phyloP scores from a whole-genome alignment of 805 yeast genomes.

The Zygotorulaspora sp. region DNA sequence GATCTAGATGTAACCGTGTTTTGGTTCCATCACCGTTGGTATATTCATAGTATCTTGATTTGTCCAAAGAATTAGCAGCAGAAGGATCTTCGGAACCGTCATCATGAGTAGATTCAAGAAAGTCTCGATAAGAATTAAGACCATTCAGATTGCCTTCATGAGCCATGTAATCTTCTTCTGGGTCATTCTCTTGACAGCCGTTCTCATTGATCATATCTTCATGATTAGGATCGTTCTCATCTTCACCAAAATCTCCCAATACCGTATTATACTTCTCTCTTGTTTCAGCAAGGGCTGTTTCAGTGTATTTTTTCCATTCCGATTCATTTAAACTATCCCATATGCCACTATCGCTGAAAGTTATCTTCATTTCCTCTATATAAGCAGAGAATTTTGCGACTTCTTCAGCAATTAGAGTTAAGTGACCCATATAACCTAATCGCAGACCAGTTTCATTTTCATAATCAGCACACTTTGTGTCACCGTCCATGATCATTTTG shows the following conservation, averaged over 20 bases:
- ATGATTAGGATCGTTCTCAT: conserved; percentile 23
- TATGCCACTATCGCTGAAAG: conserved; percentile 26
- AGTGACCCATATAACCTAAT: conserved; percentile 95
- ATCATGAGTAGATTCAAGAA: conserved; percentile 22
- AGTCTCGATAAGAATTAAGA: conserved; percentile 12
- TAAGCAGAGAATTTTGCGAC: conserved; percentile 76
- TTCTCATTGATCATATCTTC: conserved; percentile 34
- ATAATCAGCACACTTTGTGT: conserved; percentile 51
- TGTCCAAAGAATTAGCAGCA: conserved; percentile 28
- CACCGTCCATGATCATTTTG: conserved; percentile 60
- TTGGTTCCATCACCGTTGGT: conserved; percentile 36
- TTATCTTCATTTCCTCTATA: conserved; percentile 35
- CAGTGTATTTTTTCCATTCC: conserved; percentile 77
- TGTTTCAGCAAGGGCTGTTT: conserved; percentile 76
- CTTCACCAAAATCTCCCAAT: conserved; percentile 64
- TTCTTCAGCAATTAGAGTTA: conserved; percentile 90
- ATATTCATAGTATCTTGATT: conserved; percentile 35
- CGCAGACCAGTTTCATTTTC: conserved; percentile 62
- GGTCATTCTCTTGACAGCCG: conserved; percentile 17
- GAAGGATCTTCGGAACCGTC: conserved; percentile 27
- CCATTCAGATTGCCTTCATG: conserved; percentile 21
- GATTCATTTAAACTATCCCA: conserved; percentile 26
- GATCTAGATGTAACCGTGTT: conserved; percentile 33
- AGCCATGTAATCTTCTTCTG: conserved; percentile 9
- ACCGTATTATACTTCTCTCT: conserved; percentile 93